phyloP scores from a whole-genome alignment of 371 early-diverging fungal genomes.

The Choanephora cucurbitarum region DNA sequence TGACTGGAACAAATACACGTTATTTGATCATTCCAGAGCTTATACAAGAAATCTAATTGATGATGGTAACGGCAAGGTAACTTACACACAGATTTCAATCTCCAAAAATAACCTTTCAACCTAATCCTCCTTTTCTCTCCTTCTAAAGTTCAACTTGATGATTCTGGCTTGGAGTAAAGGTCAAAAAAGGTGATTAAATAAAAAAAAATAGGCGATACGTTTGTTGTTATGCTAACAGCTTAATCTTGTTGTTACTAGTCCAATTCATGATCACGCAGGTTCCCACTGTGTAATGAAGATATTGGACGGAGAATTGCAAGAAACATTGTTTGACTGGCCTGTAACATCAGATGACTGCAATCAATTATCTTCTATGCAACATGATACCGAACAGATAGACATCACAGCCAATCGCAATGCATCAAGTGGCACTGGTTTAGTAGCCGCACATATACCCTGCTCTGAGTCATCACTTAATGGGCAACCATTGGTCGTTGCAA shows the following conservation, averaged over 20 bases:
- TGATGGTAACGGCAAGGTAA: conserved; percentile 87
- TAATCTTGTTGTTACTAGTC: conserved; percentile 47
- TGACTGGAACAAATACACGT: conserved; percentile 81
- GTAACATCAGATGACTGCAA: conserved; percentile 24
- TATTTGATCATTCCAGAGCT: conserved; percentile 71
- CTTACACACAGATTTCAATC: no score
- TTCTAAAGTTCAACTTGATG: conserved; percentile 80
- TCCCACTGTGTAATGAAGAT: conserved; percentile 96
- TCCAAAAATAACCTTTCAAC: no score
- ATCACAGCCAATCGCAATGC: conserved; percentile 26
- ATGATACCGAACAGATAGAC: no score
- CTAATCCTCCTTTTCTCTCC: no score
- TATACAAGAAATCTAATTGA: conserved; percentile 91
- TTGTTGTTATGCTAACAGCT: neutral
- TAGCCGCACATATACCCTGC: no score
- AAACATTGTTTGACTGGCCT: conserved; percentile 86
- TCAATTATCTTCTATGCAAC: conserved; percentile 28
- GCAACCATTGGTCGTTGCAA: conserved; percentile 29
- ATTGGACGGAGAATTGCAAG: conserved; percentile 81
- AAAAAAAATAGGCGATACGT: no score
- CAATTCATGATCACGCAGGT: conserved; percentile 93
- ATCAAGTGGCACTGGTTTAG: no score
- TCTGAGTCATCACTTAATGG: no score
- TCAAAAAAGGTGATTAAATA: conserved; percentile 73
- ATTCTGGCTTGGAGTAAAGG: conserved; percentile 88